Evolutionary conservation across 257 asterid genomes (phyloP).

Genomic region (Coffea eugenioides): DNA sequence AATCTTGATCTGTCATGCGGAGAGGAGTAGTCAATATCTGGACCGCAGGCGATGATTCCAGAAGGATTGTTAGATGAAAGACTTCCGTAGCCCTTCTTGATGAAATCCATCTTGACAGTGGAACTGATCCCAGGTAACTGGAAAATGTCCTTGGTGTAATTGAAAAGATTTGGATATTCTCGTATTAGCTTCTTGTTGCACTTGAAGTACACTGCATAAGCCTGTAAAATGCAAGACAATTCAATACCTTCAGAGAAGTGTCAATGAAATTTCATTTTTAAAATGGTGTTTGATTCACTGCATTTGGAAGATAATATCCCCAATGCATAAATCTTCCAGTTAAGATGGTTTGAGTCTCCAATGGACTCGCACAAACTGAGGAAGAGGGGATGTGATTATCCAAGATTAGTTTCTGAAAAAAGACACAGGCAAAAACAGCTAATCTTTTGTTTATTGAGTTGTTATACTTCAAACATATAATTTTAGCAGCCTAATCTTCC

Average conservation of each 20-base stretch:
- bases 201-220: conserved; percentile 88
- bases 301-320: neutral
- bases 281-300: neutral
- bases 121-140: conserved; percentile 72
- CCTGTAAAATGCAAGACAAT: conserved; percentile 37
- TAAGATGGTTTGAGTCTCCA: neutral
- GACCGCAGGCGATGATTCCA: conserved; percentile 82
- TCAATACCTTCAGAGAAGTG: neutral
- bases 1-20: conserved; percentile 75
- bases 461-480: neutral
- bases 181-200: conserved; percentile 80
- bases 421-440: neutral
- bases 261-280: neutral
- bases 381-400: neutral
- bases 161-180: conserved; percentile 78
- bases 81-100: conserved; percentile 81
- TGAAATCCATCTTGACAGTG: conserved; percentile 83
- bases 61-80: conserved; percentile 75
- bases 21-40: conserved; percentile 63
- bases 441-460: neutral
- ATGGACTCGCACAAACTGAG: neutral
- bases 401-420: neutral
- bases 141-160: conserved; percentile 78
- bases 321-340: neutral
- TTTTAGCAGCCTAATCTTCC: neutral